phyloP scores from a whole-genome alignment of 805 yeast species.

The Kurtzmaniella fragi region DNA sequence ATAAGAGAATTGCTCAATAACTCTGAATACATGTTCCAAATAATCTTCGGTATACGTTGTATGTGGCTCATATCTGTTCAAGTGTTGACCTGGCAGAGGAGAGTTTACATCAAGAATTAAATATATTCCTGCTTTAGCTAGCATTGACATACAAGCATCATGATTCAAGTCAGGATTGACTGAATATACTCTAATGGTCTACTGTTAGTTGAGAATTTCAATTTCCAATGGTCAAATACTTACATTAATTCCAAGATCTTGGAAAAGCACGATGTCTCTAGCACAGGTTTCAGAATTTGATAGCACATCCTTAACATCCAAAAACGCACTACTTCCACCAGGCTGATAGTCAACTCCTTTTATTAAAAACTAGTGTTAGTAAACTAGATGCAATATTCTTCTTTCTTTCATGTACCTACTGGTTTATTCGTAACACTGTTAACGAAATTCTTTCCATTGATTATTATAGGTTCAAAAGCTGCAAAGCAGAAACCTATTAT shows the following conservation, averaged over 20 bases:
- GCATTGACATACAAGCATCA: constrained; percentile 84
- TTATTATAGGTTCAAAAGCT: constrained; percentile 58
- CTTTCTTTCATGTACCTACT: constrained; percentile 28
- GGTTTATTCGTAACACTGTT: constrained; percentile 73
- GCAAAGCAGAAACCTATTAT: background rate
- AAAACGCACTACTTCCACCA: constrained; percentile 82
- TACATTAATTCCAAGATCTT: constrained; percentile 74
- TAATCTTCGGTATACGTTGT: constrained; percentile 69
- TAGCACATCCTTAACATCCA: constrained; percentile 60
- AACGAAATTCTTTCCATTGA: constrained; percentile 66
- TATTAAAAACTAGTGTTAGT: constrained; percentile 53
- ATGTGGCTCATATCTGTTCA: constrained; percentile 94
- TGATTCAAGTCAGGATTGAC: constrained; percentile 79
- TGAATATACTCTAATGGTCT: constrained; percentile 82
- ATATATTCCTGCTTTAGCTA: constrained; percentile 92
- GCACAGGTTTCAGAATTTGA: constrained; percentile 71
- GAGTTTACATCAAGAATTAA: constrained; percentile 88
- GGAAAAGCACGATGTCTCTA: constrained; percentile 76
- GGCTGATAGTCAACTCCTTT: constrained; percentile 95
- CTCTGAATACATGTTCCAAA: constrained; percentile 68
- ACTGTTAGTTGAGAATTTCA: constrained; percentile 10
- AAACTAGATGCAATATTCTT: background rate
- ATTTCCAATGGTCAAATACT: constrained; percentile 6
- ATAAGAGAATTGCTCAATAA: constrained; percentile 73
- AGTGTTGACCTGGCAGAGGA: constrained; percentile 69